Conservation (phyloP, 129 eudicot genomes). For the Smallanthus sonchifolius region DNA sequence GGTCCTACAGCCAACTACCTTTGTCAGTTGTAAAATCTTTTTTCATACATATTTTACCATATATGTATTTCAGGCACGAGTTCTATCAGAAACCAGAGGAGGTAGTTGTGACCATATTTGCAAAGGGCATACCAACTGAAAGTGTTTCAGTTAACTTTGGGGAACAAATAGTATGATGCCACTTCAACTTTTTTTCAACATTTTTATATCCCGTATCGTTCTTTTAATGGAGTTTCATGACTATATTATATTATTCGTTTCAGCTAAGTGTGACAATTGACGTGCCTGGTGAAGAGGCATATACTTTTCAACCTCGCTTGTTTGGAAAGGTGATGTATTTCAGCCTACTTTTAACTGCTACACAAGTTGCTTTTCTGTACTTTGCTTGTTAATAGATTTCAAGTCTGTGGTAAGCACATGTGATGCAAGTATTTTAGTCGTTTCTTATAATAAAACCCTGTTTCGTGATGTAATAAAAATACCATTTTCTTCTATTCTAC, state of each 20-base stretch:
- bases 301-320: conserved; percentile 57
- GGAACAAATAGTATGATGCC: conserved; percentile 67
- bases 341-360: background rate
- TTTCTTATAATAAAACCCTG: too few species aligned
- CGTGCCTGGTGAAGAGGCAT: conserved; percentile 63
- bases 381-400: background rate
- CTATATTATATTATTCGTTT: background rate
- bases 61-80: conserved; percentile 52
- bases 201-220: background rate
- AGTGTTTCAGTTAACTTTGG: conserved; percentile 59
- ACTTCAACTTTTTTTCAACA: background rate
- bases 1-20: too few species aligned
- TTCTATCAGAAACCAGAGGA: conserved; percentile 91
- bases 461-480: too few species aligned
- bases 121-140: conserved; percentile 65
- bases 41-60: background rate
- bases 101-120: conserved; percentile 73
- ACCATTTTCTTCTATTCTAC: too few species aligned
- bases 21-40: background rate
- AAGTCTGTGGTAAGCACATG: background rate
- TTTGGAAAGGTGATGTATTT: conserved; percentile 53
- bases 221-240: background rate
- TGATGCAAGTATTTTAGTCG: too few species aligned
- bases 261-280: conserved; percentile 79
- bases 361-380: background rate